Percentiles rank a stretch among this genome's conserved stretches.
Conservation (phyloP, 139 green algal species). For the Chlorella sp. region DNA sequence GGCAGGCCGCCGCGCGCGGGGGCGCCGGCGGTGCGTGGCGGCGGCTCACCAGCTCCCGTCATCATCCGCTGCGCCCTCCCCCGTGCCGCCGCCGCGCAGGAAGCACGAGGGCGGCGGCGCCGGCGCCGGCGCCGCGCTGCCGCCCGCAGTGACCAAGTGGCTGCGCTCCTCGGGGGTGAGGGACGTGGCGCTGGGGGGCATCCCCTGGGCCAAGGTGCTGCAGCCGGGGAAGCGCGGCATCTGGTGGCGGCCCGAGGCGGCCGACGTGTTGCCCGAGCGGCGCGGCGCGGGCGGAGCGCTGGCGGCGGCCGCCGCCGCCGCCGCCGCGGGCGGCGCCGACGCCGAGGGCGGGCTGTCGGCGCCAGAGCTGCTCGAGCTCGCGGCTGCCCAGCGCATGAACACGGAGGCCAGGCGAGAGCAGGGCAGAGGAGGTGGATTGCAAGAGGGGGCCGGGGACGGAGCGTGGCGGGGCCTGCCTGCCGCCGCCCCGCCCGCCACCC, state of each 20-base stretch:
- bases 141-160: slow-evolving; percentile 50
- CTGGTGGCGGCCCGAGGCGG: slow-evolving; percentile 65
- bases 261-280: slow-evolving; percentile 33
- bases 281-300: slow-evolving; percentile 12
- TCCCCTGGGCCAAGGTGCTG: slow-evolving; percentile 75
- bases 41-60: too few relatives aligned
- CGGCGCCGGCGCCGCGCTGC: slow-evolving; percentile 35
- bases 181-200: slow-evolving; percentile 58
- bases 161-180: slow-evolving; percentile 53
- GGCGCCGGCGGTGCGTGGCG: too few relatives aligned
- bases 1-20: too few relatives aligned
- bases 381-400: slow-evolving; percentile 70
- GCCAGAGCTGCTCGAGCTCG: slow-evolving; percentile 63
- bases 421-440: slow-evolving; percentile 3
- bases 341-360: slow-evolving; percentile 20
- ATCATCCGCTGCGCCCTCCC: too few relatives aligned
- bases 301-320: neutral
- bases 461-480: too few relatives aligned
- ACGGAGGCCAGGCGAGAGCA: slow-evolving; percentile 52
- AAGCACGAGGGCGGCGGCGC: slow-evolving; percentile 12
- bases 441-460: too few relatives aligned
- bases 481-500: too few relatives aligned
- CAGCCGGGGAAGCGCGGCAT: slow-evolving; percentile 62
- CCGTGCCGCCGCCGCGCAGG: neutral
- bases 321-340: neutral